phyloP scores from a whole-genome alignment of 495 filamentous ascomycete genomes.

The Penicillium lagena region DNA sequence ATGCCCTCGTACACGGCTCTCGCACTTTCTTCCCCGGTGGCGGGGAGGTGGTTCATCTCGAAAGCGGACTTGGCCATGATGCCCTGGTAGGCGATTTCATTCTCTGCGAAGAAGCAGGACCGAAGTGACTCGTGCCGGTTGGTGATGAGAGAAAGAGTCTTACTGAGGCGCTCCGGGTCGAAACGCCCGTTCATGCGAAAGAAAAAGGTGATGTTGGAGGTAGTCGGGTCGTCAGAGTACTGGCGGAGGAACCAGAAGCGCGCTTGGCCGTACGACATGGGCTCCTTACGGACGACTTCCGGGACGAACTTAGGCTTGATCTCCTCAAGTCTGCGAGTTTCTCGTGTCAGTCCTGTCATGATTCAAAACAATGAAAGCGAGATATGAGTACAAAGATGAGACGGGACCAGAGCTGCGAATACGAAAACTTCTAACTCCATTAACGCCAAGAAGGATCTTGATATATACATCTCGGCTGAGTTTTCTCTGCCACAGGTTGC shows the following conservation, averaged over 20 bases:
- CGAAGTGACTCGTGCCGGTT: slow-evolving; percentile 38
- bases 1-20: slow-evolving; percentile 5
- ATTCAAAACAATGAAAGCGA: too few species aligned
- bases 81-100: slow-evolving; percentile 11
- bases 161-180: slow-evolving; percentile 12
- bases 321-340: not conserved
- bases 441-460: too few species aligned
- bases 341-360: too few species aligned
- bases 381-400: too few species aligned
- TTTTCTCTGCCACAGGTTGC: too few species aligned
- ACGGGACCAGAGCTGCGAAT: too few species aligned
- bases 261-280: slow-evolving; percentile 34
- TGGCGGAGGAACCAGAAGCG: slow-evolving; percentile 40
- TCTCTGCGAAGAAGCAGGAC: slow-evolving; percentile 29
- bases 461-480: too few species aligned
- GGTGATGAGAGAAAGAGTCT: slow-evolving; percentile 21
- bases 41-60: slow-evolving; percentile 6
- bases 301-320: too few species aligned
- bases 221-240: slow-evolving; percentile 25
- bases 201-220: slow-evolving; percentile 24
- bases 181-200: slow-evolving; percentile 16
- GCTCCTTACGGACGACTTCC: slow-evolving; percentile 2
- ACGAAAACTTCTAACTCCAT: too few species aligned
- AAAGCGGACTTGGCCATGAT: slow-evolving; percentile 12
- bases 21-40: slow-evolving; percentile 5